Conservation (phyloP, 2,329 filamentous ascomycete genomes). For the Colletotrichum shisoi region DNA sequence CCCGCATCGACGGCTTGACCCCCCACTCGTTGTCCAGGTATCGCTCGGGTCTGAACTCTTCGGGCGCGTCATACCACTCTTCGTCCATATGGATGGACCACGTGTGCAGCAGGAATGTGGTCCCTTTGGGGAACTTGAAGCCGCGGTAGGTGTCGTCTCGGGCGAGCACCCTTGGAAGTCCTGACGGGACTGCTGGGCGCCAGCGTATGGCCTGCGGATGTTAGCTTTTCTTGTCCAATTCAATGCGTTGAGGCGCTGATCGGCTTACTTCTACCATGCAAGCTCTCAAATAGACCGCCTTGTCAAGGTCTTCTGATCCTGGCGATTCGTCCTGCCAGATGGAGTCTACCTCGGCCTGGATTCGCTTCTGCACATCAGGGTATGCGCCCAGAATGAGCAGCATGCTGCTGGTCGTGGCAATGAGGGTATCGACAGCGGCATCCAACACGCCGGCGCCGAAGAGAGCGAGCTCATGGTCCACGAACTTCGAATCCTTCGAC, state of each 20-base stretch:
- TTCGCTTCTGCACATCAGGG: conserved; percentile 41
- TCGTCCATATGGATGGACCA: conserved; percentile 46
- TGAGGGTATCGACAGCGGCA: conserved; percentile 27
- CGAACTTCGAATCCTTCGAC: conserved; percentile 21
- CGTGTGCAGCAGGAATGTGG: conserved; percentile 51
- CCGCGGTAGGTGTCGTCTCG: conserved; percentile 59
- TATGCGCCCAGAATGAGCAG: conserved; percentile 43
- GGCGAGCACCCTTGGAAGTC: conserved; percentile 56
- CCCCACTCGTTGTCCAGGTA: conserved; percentile 41
- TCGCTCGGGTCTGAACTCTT: conserved; percentile 44
- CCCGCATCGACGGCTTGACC: conserved; percentile 26
- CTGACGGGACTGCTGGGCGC: conserved; percentile 55
- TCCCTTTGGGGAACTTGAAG: conserved; percentile 58
- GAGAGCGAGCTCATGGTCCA: conserved; percentile 17
- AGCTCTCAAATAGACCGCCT: conserved; percentile 43
- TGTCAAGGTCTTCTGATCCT: conserved; percentile 43
- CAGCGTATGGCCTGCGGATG: conserved; percentile 45
- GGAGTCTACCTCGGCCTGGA: conserved; percentile 44
- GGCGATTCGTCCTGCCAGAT: conserved; percentile 44
- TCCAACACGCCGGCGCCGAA: conserved; percentile 16
- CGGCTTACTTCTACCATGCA: conserved; percentile 38
- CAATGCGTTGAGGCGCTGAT: too few relatives aligned
- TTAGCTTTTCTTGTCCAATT: background rate
- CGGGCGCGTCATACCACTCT: conserved; percentile 42
- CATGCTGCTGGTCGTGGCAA: background rate